phyloP scores from a whole-genome alignment of 768 basidiomycete species.

The Mrakia frigida region DNA sequence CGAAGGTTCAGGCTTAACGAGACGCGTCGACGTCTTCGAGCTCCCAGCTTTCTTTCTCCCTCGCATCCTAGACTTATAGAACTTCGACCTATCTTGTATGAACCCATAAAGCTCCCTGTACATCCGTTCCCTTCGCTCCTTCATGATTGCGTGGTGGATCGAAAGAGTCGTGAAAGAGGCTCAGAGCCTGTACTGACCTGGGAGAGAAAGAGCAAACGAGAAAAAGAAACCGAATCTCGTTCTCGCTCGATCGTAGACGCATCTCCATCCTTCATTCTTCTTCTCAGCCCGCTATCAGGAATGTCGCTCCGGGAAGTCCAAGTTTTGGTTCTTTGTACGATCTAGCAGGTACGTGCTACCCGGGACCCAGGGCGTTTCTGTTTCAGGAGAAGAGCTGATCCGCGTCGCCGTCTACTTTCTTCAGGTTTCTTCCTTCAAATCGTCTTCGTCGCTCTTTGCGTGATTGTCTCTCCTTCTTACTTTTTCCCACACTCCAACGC shows the following conservation, averaged over 20 bases:
- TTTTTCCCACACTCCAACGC: too few relatives aligned
- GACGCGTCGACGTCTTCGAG: too few relatives aligned
- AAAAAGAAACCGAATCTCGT: too few relatives aligned
- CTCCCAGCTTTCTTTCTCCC: neutral
- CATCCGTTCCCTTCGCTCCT: too few relatives aligned
- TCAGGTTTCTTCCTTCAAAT: neutral
- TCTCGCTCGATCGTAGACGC: neutral
- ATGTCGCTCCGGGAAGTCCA: neutral
- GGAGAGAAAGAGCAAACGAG: too few relatives aligned
- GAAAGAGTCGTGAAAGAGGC: too few relatives aligned
- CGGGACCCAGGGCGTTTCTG: too few relatives aligned
- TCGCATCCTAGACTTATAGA: neutral
- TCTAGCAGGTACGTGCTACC: neutral
- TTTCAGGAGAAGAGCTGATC: neutral
- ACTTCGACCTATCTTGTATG: too few relatives aligned
- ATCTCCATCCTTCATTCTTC: neutral
- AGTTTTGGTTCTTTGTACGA: neutral
- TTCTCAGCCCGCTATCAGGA: neutral
- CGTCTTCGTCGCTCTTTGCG: neutral
- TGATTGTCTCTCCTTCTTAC: too few relatives aligned
- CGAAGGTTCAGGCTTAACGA: conserved; percentile 1
- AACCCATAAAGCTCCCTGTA: too few relatives aligned
- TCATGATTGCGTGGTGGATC: too few relatives aligned
- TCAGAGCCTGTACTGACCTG: too few relatives aligned
- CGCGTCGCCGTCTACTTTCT: neutral